These are phyloP conservation scores for Lodderomyces elongisporus DNA, from an alignment of 1,139 yeast genomes.

Conservation along the genomic window DNA sequence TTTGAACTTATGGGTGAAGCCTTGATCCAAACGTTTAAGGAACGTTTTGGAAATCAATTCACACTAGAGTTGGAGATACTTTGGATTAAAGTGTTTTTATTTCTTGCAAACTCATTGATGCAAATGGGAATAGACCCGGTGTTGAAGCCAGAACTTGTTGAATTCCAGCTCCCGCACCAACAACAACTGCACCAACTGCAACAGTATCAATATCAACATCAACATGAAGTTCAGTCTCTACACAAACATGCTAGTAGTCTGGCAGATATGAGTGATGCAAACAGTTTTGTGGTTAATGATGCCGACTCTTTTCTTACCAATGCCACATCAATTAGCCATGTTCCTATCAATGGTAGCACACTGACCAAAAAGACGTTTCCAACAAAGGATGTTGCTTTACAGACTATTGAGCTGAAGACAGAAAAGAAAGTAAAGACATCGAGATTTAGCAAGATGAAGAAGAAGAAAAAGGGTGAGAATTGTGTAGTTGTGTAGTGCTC, in stretches of 20 bases:
- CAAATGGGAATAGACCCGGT: slow-evolving; percentile 65
- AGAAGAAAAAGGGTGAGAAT: slow-evolving; percentile 29
- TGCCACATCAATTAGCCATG: neutral
- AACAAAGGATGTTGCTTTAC: neutral
- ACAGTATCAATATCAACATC: too few relatives aligned
- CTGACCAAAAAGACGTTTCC: neutral
- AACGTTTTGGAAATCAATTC: slow-evolving; percentile 50
- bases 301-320: neutral
- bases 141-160: slow-evolving; percentile 15
- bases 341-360: neutral
- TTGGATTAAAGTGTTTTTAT: slow-evolving; percentile 65
- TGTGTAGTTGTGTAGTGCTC: slow-evolving; percentile 28
- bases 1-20: slow-evolving; percentile 81
- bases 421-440: slow-evolving; percentile 10
- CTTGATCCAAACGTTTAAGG: slow-evolving; percentile 65
- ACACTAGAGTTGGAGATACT: slow-evolving; percentile 53
- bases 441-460: slow-evolving; percentile 12
- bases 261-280: neutral
- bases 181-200: too few relatives aligned
- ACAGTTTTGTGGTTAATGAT: neutral
- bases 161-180: neutral
- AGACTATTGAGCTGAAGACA: neutral
- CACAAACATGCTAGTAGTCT: neutral
- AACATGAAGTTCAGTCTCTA: too few relatives aligned
- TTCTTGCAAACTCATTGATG: slow-evolving; percentile 60